A percentile compares a stretch with the other conserved stretches of the same genome.
These are phyloP conservation scores for Thermothelomyces thermophilus DNA, from an alignment of 2,329 filamentous ascomycete species.

Conservation along the genomic window DNA sequence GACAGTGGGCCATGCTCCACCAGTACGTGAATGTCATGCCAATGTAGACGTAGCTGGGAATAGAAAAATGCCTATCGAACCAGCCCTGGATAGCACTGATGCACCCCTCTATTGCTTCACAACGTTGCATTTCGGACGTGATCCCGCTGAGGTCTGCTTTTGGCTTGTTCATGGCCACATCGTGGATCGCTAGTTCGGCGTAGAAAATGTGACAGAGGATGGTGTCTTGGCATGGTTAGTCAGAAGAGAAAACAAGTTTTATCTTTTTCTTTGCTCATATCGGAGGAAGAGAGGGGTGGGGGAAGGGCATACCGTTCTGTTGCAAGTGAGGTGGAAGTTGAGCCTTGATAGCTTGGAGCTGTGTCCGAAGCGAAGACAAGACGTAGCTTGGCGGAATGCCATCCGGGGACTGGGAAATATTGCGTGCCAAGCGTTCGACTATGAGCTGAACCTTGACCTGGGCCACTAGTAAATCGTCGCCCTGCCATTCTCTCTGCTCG, in stretches of 20 bases:
- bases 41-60: conserved; percentile 26
- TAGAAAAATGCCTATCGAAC: conserved; percentile 30
- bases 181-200: conserved; percentile 34
- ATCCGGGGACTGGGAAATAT: conserved; percentile 22
- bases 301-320: conserved; percentile 23
- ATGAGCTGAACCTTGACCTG: conserved; percentile 38
- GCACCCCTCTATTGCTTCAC: conserved; percentile 28
- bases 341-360: conserved; percentile 24
- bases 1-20: conserved; percentile 31
- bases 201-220: conserved; percentile 32
- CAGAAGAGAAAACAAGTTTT: background rate
- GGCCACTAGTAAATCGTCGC: conserved; percentile 43
- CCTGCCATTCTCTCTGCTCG: conserved; percentile 38
- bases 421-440: conserved; percentile 30
- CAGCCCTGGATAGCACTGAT: conserved; percentile 29
- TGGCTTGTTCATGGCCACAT: conserved; percentile 27
- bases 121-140: conserved; percentile 22
- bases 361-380: conserved; percentile 23
- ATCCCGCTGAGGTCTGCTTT: conserved; percentile 1
- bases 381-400: conserved; percentile 22
- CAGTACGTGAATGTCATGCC: conserved; percentile 32
- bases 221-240: conserved; percentile 27
- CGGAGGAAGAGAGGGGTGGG: background rate
- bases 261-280: background rate
- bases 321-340: conserved; percentile 23